Conservation (phyloP, 352 stramenopile genomes). For the Pythium monospermum region DNA sequence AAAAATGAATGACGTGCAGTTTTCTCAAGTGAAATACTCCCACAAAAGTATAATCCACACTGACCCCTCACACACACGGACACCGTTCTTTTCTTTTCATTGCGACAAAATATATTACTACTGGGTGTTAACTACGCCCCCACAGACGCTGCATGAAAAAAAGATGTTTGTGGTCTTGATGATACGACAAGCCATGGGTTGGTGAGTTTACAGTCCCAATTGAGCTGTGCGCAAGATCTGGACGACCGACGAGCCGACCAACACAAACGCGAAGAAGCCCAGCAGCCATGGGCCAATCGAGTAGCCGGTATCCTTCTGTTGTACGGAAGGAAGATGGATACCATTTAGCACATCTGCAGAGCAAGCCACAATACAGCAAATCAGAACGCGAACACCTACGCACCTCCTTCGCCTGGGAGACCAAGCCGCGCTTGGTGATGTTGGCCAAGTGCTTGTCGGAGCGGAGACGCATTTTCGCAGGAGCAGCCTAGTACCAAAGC, state of each 20-base stretch:
- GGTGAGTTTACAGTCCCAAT: slow-evolving; percentile 52
- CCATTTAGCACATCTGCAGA: neutral
- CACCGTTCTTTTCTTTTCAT: neutral
- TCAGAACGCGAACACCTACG: neutral
- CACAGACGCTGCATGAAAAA: neutral
- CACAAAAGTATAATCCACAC: neutral
- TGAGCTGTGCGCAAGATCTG: slow-evolving; percentile 82
- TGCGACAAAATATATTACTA: slow-evolving; percentile 13
- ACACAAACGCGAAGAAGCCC: slow-evolving; percentile 85
- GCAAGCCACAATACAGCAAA: neutral
- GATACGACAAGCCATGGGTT: neutral
- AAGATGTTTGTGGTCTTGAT: neutral
- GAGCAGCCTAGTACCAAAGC: slow-evolving; percentile 32
- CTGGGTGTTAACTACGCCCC: neutral
- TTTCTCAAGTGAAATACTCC: neutral
- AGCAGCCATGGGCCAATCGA: slow-evolving; percentile 70
- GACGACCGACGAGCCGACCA: slow-evolving; percentile 82
- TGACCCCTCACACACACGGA: neutral
- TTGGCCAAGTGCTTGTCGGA: slow-evolving; percentile 85
- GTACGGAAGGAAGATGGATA: neutral
- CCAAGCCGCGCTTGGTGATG: slow-evolving; percentile 82
- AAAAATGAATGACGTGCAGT: slow-evolving; percentile 2
- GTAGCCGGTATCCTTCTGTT: slow-evolving; percentile 67
- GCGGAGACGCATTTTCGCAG: slow-evolving; percentile 81
- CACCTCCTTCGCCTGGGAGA: slow-evolving; percentile 79